A percentile compares a stretch with the other conserved stretches of the same genome.
phyloP scores from a whole-genome alignment of 176 grass and related monocot genomes.

The Ananas comosus region DNA sequence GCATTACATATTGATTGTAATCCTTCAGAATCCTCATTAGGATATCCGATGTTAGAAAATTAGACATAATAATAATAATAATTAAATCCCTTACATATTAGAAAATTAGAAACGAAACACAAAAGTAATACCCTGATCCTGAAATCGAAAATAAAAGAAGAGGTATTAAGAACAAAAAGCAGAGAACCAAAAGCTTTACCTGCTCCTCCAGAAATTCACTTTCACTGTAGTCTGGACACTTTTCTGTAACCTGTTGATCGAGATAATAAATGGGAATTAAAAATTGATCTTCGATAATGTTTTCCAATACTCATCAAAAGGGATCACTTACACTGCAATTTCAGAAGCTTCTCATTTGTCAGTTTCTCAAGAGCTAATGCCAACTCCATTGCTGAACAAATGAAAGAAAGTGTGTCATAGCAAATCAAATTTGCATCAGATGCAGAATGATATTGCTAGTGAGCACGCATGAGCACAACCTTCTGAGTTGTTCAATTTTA shows the following conservation, averaged over 20 bases:
- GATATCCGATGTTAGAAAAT: too few species aligned
- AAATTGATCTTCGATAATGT: not conserved
- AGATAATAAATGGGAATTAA: not conserved
- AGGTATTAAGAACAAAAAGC: not conserved
- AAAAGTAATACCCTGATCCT: too few species aligned
- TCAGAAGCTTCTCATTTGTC: constrained; percentile 24
- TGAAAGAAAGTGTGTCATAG: not conserved
- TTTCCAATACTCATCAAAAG: not conserved
- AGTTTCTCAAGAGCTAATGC: constrained; percentile 13
- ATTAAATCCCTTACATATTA: too few species aligned
- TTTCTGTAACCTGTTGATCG: constrained; percentile 13
- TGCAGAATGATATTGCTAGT: too few species aligned
- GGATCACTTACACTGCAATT: constrained; percentile 12
- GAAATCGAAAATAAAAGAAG: too few species aligned
- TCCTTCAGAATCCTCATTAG: too few species aligned
- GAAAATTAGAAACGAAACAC: too few species aligned
- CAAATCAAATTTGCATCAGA: too few species aligned
- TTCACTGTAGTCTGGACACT: not conserved
- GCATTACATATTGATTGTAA: too few species aligned
- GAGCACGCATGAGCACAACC: too few species aligned
- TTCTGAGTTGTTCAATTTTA: too few species aligned
- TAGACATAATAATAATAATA: too few species aligned
- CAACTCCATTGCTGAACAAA: constrained; percentile 14
- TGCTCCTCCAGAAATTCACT: constrained; percentile 15
- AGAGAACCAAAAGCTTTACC: constrained; percentile 1